Base-by-base conservation (phyloP, 1,139 yeast genomes). In the Yamadazyma buinensis region DNA sequence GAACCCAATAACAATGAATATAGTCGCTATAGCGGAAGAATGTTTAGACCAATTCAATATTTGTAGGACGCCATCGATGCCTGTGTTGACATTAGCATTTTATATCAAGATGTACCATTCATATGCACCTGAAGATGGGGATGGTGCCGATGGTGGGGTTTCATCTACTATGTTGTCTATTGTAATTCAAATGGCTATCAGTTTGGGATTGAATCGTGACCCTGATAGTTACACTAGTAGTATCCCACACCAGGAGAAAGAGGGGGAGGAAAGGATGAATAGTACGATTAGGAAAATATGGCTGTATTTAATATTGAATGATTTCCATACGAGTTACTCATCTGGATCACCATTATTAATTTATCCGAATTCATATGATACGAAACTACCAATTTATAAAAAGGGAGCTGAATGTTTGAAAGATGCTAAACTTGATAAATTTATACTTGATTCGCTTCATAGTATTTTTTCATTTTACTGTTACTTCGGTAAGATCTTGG, bases 31-130 rank as follows among this genome's bases (percentile, higher is more conserved):
- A 35, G 81, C 84, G 0, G 75, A 72, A 40, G 55, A 63, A 37
- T 77, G 84, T 45, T 53, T 78, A 25, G 65, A 67, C 38, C 77
- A 74, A 42, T 77, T 78, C 50, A 67, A 70, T 30, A 39, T 76
- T 14, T 48, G 71, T 28, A 55, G 74, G 36, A 65, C 73, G 37
- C 68, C 77, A 14, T 69, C 73, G 11, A 47, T 77, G 18, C 66
- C 70, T 0, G 66, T 76, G 5, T 57, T 78, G 22, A 82, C 77
- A 45, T 67, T 76, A 33, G 61, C 70, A 0, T 46, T 66, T 11
- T 51, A 59, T 34, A 44, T 61, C 34, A 55, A 72, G 33, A 40
- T 59, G 14, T 74, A 73, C 46, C 65, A 64, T 30, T 47, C 51
- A 12, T 53, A 58, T 43, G 65, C 78, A 0, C 78, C 78, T 2